phyloP scores from a whole-genome alignment of 768 basidiomycete genomes.

The Neoboletus brunneissimus region DNA sequence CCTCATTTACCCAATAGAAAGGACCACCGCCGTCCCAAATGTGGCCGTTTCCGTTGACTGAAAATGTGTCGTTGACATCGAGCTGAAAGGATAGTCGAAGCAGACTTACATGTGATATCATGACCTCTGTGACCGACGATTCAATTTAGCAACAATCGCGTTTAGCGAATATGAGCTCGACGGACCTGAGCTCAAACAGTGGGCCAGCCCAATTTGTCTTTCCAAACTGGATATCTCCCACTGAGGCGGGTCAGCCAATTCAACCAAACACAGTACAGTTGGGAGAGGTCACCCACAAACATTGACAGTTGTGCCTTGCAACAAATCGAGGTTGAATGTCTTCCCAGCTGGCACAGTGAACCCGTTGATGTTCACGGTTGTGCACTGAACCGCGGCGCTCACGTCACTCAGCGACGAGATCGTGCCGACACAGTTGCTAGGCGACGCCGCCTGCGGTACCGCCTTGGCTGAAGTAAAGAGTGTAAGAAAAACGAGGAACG shows the following conservation, averaged over 20 bases:
- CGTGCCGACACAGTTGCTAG: constrained; percentile 43
- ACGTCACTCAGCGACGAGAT: constrained; percentile 55
- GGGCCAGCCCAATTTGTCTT: constrained; percentile 52
- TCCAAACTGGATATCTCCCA: constrained; percentile 58
- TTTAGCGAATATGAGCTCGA: background rate
- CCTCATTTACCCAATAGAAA: constrained; percentile 39
- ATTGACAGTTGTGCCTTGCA: constrained; percentile 53
- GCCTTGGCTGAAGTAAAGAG: constrained; percentile 18
- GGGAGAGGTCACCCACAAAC: constrained; percentile 41
- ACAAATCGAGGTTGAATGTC: constrained; percentile 46
- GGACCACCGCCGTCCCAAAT: constrained; percentile 42
- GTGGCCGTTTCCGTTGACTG: constrained; percentile 41
- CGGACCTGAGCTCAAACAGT: constrained; percentile 50
- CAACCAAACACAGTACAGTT: background rate
- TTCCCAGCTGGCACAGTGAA: constrained; percentile 58
- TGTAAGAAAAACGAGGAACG: constrained; percentile 9
- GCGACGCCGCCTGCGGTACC: constrained; percentile 11
- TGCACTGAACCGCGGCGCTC: constrained; percentile 49
- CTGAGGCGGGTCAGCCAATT: constrained; percentile 27
- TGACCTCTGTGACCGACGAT: constrained; percentile 38
- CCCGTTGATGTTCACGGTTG: constrained; percentile 52
- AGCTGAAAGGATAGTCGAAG: background rate
- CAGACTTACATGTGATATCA: constrained; percentile 45
- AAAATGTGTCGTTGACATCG: constrained; percentile 18
- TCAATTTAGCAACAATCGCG: background rate